A percentile compares a stretch with the other conserved stretches of the same genome.
Evolutionary conservation across 352 stramenopile species (phyloP).

Genomic region (Phytophthora tubulina): DNA sequence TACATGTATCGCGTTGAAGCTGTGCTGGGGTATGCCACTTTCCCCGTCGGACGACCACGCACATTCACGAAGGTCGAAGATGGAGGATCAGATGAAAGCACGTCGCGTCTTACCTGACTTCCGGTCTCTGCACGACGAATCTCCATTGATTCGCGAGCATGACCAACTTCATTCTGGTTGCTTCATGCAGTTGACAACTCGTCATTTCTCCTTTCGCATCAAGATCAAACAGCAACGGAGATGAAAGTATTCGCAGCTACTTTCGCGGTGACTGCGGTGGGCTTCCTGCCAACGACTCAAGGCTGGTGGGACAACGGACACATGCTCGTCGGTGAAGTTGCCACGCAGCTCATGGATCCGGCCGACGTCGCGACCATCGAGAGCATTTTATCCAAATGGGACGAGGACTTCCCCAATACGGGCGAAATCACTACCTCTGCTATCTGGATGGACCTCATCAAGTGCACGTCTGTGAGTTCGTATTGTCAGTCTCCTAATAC

Average conservation of each 20-base stretch:
- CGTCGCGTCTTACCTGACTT: constrained; percentile 1
- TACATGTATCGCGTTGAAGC: neutral
- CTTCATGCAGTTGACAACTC: neutral
- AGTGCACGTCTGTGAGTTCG: constrained; percentile 53
- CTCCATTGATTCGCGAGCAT: constrained; percentile 33
- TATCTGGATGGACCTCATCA: constrained; percentile 68
- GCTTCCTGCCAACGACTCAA: constrained; percentile 27
- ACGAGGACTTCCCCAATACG: constrained; percentile 68
- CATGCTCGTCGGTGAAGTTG: constrained; percentile 61
- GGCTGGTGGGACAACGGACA: constrained; percentile 73
- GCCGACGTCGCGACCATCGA: constrained; percentile 58
- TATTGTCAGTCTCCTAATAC: constrained; percentile 42
- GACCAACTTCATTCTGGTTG: neutral
- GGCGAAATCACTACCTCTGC: constrained; percentile 49
- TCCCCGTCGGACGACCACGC: neutral
- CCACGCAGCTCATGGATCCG: constrained; percentile 53
- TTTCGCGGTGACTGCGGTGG: constrained; percentile 9
- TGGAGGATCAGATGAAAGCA: constrained; percentile 9
- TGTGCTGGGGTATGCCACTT: neutral
- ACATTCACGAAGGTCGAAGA: constrained; percentile 2
- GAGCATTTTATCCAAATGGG: constrained; percentile 48
- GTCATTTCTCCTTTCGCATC: constrained; percentile 23
- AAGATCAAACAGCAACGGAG: neutral
- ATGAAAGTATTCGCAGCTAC: constrained; percentile 49
- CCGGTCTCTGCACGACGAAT: constrained; percentile 20